A percentile compares a stretch with the other conserved stretches of the same genome.
These are phyloP conservation scores for Verticillium albo-atrum DNA, from an alignment of 2,329 filamentous ascomycete species.

Conservation along the genomic window DNA sequence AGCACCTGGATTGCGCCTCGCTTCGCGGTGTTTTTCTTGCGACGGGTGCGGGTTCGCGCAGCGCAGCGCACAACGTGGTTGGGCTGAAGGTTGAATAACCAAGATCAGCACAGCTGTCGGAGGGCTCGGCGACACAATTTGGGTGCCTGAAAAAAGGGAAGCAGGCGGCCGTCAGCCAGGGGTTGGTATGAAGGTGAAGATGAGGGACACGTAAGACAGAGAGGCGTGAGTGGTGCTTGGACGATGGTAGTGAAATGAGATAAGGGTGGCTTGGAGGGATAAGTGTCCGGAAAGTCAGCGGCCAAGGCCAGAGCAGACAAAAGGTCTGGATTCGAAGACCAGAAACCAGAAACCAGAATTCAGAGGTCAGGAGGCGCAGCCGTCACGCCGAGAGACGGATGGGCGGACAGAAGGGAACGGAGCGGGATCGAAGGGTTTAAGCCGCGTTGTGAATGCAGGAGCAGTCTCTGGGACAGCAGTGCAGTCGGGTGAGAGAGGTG, in stretches of 20 bases:
- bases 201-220: slow-evolving; percentile 1
- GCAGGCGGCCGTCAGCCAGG: not conserved
- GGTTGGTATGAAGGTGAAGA: not conserved
- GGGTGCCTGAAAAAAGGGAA: not conserved
- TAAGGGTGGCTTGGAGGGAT: not conserved
- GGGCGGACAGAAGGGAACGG: not conserved
- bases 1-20: not conserved
- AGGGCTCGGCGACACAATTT: not conserved
- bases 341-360: not conserved
- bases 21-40: not conserved
- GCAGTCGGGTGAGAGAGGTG: not conserved
- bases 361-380: not conserved
- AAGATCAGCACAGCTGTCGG: not conserved
- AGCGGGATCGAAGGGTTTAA: not conserved
- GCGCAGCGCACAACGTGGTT: not conserved
- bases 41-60: not conserved
- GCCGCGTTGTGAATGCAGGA: not conserved
- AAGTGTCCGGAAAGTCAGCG: not conserved
- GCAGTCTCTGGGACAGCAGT: not conserved
- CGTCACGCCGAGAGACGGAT: not conserved
- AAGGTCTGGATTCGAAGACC: not conserved
- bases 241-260: not conserved
- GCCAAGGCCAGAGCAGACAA: not conserved
- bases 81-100: not conserved
- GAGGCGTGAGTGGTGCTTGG: not conserved